A percentile compares a stretch with the other conserved stretches of the same genome.
phyloP scores from a whole-genome alignment of 768 basidiomycete genomes.

The Cantharellus cinnabarinus region DNA sequence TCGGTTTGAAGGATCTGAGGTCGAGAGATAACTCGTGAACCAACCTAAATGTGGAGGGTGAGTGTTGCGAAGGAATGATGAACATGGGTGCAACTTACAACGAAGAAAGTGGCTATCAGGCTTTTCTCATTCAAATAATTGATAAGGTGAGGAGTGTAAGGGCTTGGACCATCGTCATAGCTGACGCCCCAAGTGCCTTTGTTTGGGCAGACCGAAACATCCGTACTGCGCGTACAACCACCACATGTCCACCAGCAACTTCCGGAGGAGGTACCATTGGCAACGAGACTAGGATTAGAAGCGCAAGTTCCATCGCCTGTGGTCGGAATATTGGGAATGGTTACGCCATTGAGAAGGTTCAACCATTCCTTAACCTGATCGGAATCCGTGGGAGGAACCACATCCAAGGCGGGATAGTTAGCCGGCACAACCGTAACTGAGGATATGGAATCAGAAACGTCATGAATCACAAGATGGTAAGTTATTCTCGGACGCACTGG shows the following conservation, averaged over 20 bases:
- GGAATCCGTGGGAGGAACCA: slow-evolving; percentile 13
- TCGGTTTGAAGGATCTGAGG: slow-evolving; percentile 51
- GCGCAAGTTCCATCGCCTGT: slow-evolving; percentile 53
- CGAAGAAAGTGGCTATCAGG: slow-evolving; percentile 74
- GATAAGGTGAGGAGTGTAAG: slow-evolving; percentile 55
- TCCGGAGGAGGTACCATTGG: slow-evolving; percentile 29
- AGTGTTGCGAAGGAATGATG: slow-evolving; percentile 8
- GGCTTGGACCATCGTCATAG: slow-evolving; percentile 76
- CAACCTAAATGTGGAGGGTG: slow-evolving; percentile 18
- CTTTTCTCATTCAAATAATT: slow-evolving; percentile 44
- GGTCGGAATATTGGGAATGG: slow-evolving; percentile 44
- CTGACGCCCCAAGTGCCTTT: slow-evolving; percentile 60
- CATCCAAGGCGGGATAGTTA: slow-evolving; percentile 8
- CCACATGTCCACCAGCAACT: slow-evolving; percentile 90
- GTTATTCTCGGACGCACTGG: slow-evolving; percentile 7
- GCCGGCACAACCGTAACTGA: slow-evolving; percentile 4
- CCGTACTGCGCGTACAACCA: slow-evolving; percentile 35
- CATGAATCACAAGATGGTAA: neutral
- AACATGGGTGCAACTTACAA: slow-evolving; percentile 20
- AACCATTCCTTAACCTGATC: slow-evolving; percentile 12
- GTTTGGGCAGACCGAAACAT: slow-evolving; percentile 48
- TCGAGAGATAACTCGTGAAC: slow-evolving; percentile 63
- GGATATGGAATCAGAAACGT: neutral
- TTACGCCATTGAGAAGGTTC: slow-evolving; percentile 39
- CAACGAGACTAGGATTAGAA: slow-evolving; percentile 25